Evolutionary conservation across 2,329 filamentous ascomycete species (phyloP).

Genomic region (Talaromyces funiculosus): DNA sequence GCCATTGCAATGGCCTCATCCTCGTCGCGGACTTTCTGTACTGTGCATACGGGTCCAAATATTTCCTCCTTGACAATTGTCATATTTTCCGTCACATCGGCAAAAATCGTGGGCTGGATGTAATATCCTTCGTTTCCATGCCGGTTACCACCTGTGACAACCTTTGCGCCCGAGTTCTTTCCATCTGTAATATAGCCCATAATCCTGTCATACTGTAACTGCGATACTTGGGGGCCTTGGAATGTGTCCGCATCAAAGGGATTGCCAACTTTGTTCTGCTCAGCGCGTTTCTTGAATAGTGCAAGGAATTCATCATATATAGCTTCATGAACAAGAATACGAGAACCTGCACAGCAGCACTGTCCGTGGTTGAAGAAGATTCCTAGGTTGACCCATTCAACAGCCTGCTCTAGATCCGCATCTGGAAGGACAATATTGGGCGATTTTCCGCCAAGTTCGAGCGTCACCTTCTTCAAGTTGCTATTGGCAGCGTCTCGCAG

Average conservation of each 20-base stretch:
- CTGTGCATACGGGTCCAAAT: constrained; percentile 72
- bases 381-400: constrained; percentile 58
- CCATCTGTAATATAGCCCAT: constrained; percentile 70
- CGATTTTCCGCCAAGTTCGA: constrained; percentile 62
- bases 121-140: constrained; percentile 79
- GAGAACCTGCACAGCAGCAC: constrained; percentile 55
- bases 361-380: constrained; percentile 59
- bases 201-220: constrained; percentile 82
- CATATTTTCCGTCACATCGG: constrained; percentile 65
- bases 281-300: constrained; percentile 71
- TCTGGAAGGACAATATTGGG: constrained; percentile 59
- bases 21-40: constrained; percentile 71
- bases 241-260: constrained; percentile 73
- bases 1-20: constrained; percentile 64
- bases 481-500: constrained; percentile 58
- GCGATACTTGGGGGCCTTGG: constrained; percentile 81
- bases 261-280: constrained; percentile 73
- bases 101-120: constrained; percentile 84
- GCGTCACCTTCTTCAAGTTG: constrained; percentile 61
- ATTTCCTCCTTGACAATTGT: constrained; percentile 75
- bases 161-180: constrained; percentile 58
- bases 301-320: constrained; percentile 84
- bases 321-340: constrained; percentile 77
- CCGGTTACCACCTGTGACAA: constrained; percentile 64
- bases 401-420: constrained; percentile 61